Percentiles rank a stretch among this genome's conserved stretches.
These are phyloP conservation scores for Thelonectria rubi DNA, from an alignment of 2,329 filamentous ascomycete genomes.

Conservation along the genomic window DNA sequence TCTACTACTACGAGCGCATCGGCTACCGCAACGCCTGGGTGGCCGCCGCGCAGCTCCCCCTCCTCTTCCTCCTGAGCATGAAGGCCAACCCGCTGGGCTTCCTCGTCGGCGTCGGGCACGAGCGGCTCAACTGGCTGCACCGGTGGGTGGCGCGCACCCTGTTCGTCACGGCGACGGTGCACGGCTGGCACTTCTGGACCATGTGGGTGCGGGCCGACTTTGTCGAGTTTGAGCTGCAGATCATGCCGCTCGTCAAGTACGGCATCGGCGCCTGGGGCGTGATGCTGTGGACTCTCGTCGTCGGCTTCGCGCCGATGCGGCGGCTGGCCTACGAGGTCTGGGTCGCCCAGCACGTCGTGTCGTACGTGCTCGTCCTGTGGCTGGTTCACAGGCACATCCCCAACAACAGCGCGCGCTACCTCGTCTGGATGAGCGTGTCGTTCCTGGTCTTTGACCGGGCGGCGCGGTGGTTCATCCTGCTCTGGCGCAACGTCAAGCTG, in stretches of 20 bases:
- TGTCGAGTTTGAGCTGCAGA: constrained; percentile 64
- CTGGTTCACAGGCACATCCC: constrained; percentile 72
- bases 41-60: constrained; percentile 69
- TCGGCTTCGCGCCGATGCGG: constrained; percentile 70
- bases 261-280: constrained; percentile 73
- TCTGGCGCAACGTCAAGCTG: constrained; percentile 63
- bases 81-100: constrained; percentile 68
- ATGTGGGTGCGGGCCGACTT: constrained; percentile 70
- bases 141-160: constrained; percentile 76
- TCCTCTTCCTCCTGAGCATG: constrained; percentile 69
- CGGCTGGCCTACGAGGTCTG: constrained; percentile 76
- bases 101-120: constrained; percentile 71
- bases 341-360: constrained; percentile 71
- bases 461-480: constrained; percentile 57
- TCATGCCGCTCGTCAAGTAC: constrained; percentile 72
- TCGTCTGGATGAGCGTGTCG: constrained; percentile 72
- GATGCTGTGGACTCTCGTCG: constrained; percentile 71
- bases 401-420: constrained; percentile 60
- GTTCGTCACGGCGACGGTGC: constrained; percentile 72
- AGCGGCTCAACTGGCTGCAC: constrained; percentile 77
- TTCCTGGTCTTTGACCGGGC: constrained; percentile 70
- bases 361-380: constrained; percentile 69
- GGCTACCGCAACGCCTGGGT: constrained; percentile 76
- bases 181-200: constrained; percentile 74
- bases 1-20: constrained; percentile 70